Base-by-base conservation (phyloP, 768 basidiomycete genomes). In the Boletus reticuloceps region DNA sequence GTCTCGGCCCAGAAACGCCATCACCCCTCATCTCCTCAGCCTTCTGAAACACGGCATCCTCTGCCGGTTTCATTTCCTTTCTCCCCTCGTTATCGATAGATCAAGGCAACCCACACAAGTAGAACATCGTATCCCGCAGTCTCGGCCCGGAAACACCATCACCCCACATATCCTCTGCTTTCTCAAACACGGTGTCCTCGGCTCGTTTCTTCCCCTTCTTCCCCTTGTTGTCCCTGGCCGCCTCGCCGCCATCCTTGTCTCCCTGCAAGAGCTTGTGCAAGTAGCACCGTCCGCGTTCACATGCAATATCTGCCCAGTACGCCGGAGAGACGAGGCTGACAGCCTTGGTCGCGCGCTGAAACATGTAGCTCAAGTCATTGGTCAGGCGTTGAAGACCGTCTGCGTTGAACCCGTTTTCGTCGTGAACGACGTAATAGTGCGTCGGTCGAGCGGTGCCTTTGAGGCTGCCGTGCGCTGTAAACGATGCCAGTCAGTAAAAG, bases 121-220 rank as follows among this genome's bases (percentile, higher is more conserved):
- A 91, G 55, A 78, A 91, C 88, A 91, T 91, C 2, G 82, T 84
- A 32, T 86, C 77, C 69, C 78, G 83, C 60, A 90, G 59, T 14
- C 59, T 71, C 3, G 59, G 44, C 1, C 80, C 79, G 1, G 66
- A 62, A 16, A 88, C 84, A 10, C 85, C 88, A 20, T 66, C 66
- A 14, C 70, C 73, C 90, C 90, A 93, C 54, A 78, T 48, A 14
- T 47, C 58, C 53, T 61, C 50, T 0, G 86, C 89, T 60, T 82
- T 84, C 11, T 67, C 64, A 63, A 74, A 76, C 11, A 85, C 76
- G 11, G 73, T 68, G 12, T 81, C 76, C n/a, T 85, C 84, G 0
- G 70, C 59, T 22, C 54, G 9, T 64, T 66, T 41, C 72, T 79
- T 13, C 68, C 65, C 52, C 69, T 69, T 34, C 65, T 59, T 42